phyloP scores from a whole-genome alignment of 495 filamentous ascomycete species.

The Glonium stellatum region DNA sequence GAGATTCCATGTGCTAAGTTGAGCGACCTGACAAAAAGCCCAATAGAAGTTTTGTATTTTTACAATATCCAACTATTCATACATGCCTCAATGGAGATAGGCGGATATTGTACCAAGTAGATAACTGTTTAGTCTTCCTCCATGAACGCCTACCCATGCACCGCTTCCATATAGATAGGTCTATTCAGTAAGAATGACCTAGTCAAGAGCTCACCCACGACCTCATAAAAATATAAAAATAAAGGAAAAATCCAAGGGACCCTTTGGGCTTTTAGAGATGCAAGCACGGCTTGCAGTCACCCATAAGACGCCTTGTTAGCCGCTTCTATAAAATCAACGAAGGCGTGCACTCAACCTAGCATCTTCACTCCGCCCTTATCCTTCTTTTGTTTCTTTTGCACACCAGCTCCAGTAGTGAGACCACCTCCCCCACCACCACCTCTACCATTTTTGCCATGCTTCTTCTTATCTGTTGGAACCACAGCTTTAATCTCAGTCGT shows the following conservation, averaged over 20 bases:
- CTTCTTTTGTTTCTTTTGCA: slow-evolving; percentile 74
- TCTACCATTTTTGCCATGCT: slow-evolving; percentile 31
- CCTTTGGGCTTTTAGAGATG: too few relatives aligned
- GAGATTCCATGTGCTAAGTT: too few relatives aligned
- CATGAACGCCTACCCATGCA: neutral
- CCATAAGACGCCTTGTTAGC: too few relatives aligned
- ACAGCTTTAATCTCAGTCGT: slow-evolving; percentile 82
- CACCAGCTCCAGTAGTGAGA: slow-evolving; percentile 49
- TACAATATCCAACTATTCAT: too few relatives aligned
- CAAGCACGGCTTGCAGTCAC: too few relatives aligned
- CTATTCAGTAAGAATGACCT: neutral
- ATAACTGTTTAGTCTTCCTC: neutral
- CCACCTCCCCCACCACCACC: neutral
- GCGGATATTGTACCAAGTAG: too few relatives aligned
- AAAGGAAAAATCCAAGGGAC: too few relatives aligned
- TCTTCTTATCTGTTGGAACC: slow-evolving; percentile 39
- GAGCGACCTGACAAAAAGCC: too few relatives aligned
- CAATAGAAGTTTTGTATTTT: too few relatives aligned
- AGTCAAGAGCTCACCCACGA: too few relatives aligned
- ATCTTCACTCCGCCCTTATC: slow-evolving; percentile 66
- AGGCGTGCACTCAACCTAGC: slow-evolving; percentile 52
- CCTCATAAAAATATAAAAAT: too few relatives aligned
- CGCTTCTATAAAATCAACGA: neutral
- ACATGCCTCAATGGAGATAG: too few relatives aligned
- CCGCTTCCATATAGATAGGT: neutral